Evolutionary conservation across 495 filamentous ascomycete species (phyloP).

Genomic region (Parathielavia hyrcaniae): DNA sequence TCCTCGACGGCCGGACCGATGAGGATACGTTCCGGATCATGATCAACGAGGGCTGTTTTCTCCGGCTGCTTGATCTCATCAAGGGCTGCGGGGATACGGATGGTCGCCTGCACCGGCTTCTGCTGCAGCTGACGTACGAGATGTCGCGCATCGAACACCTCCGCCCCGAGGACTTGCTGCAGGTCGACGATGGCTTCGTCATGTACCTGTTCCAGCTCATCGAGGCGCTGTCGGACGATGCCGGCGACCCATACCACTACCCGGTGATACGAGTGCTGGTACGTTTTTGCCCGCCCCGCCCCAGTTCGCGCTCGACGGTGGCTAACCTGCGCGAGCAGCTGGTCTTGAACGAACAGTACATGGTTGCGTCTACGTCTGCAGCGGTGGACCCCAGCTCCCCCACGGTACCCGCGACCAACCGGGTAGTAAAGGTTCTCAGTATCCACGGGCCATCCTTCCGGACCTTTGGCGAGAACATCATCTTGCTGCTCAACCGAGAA

Average conservation of each 20-base stretch:
- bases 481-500: slow-evolving; percentile 91
- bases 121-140: slow-evolving; percentile 90
- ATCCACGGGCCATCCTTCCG: slow-evolving; percentile 72
- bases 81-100: slow-evolving; percentile 56
- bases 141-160: slow-evolving; percentile 91
- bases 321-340: slow-evolving; percentile 50
- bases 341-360: slow-evolving; percentile 96
- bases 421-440: slow-evolving; percentile 83
- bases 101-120: slow-evolving; percentile 65
- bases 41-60: slow-evolving; percentile 78
- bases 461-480: slow-evolving; percentile 97
- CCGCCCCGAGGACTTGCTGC: slow-evolving; percentile 67
- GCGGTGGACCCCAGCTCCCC: slow-evolving; percentile 48
- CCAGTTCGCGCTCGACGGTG: background rate
- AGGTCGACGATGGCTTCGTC: slow-evolving; percentile 79
- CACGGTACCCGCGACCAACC: slow-evolving; percentile 66
- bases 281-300: slow-evolving; percentile 22
- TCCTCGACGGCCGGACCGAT: slow-evolving; percentile 79
- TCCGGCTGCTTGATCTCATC: slow-evolving; percentile 76
- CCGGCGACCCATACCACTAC: slow-evolving; percentile 92
- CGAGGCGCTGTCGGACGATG: slow-evolving; percentile 82
- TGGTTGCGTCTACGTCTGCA: slow-evolving; percentile 63
- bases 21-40: slow-evolving; percentile 77
- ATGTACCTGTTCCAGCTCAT: slow-evolving; percentile 80
- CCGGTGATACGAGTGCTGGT: slow-evolving; percentile 90